These are phyloP conservation scores for Boletus sensibilis DNA, from an alignment of 768 basidiomycete species.

Conservation along the genomic window DNA sequence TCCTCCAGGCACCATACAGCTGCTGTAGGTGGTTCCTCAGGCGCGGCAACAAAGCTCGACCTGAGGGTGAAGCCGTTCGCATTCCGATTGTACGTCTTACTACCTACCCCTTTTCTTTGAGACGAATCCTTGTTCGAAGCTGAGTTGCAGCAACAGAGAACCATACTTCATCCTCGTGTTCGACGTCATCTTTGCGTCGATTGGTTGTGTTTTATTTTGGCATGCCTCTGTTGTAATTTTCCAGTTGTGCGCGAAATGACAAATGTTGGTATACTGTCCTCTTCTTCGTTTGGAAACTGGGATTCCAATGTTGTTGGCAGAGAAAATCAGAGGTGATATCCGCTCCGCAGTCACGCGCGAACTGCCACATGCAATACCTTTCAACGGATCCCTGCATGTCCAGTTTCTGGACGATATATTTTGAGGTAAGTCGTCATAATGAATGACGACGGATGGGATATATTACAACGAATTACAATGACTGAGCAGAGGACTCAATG, in stretches of 20 bases:
- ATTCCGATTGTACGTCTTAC: not conserved
- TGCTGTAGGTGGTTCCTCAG: no score
- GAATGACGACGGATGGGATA: no score
- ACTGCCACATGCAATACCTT: not conserved
- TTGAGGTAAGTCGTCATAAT: no score
- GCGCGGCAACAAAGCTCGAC: no score
- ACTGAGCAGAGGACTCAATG: not conserved
- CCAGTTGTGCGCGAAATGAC: not conserved
- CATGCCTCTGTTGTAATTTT: not conserved
- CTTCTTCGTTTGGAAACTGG: not conserved
- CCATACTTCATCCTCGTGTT: not conserved
- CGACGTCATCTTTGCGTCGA: not conserved
- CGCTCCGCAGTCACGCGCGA: not conserved
- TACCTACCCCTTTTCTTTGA: no score
- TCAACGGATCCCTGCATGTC: not conserved
- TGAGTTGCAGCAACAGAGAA: not conserved
- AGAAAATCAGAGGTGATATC: not conserved
- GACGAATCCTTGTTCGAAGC: not conserved
- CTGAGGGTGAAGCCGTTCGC: no score
- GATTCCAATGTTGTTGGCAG: not conserved
- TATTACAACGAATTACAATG: not conserved
- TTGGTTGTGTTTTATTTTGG: not conserved
- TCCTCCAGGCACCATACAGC: not conserved
- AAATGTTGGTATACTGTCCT: no score
- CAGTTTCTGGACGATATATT: not conserved